Base-by-base conservation (phyloP, 2,329 filamentous ascomycete genomes). In the Paraconiothyrium brasiliense region DNA sequence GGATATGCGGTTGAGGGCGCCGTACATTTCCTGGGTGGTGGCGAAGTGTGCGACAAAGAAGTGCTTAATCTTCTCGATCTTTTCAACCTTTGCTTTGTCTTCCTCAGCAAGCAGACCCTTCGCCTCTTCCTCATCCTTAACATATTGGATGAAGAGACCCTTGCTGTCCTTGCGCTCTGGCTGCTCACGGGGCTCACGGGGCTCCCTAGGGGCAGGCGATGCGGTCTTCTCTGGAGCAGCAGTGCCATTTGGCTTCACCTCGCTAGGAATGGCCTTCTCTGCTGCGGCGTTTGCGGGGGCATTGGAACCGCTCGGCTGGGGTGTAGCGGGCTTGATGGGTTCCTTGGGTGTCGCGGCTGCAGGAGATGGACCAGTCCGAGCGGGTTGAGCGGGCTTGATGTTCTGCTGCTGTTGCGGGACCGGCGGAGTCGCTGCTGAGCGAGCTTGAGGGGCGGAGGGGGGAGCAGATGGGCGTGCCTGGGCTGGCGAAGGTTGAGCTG, bases 21-120 rank as follows among this genome's bases (percentile, higher is more conserved):
- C 87, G 71, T 94, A 92, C 73, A 94, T 92, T 54, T 97, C 92
- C 68, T 96, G 91, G 3, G 84, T 75, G 2, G 86, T 92, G 75
- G 90, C 88, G 82, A 98, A 98, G 67, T 94, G 90, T 30, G 92
- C 93, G 54, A 97, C 92, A 81, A 90, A 94, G 82, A 93, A 93
- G 64, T 89, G 88, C 72, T 88, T 88, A 83, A 89, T 92, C 80
- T 92, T 94, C 73, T 84, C 83, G 59, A 87, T 79, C 72, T 83
- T 84, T 58, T 87, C 79, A 67, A 97, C 92, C 82, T 96, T 97
- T 35, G 86, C 76, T 75, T 88, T 90, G 75, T 97, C 93, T 71
- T 97, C 92, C 13, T 95, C 89, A 1, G 88, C 84, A 75, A 99
- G 94, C 27, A 97, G 84, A 37, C 92, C 89, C 59, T 90, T 90